These are phyloP conservation scores for Globisporangium heterothallicum DNA, from an alignment of 352 stramenopile genomes.

Conservation along the genomic window DNA sequence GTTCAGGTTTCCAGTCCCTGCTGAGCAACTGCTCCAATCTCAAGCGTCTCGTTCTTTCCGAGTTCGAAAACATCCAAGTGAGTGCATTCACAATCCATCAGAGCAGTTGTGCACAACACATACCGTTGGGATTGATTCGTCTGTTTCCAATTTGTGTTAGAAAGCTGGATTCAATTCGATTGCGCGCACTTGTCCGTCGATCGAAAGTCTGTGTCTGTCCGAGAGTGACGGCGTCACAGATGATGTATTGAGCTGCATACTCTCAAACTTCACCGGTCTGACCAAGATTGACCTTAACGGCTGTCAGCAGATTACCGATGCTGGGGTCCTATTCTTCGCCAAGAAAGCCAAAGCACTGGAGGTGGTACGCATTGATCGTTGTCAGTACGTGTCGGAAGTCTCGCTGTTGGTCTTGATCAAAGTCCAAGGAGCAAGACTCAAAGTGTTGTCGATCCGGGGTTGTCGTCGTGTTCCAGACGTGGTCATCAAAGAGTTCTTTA, in stretches of 20 bases:
- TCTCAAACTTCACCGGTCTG: conserved; percentile 31
- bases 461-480: conserved; percentile 32
- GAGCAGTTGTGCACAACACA: not conserved
- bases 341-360: conserved; percentile 35
- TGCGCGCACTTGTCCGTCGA: conserved; percentile 14
- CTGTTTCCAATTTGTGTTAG: conserved; percentile 20
- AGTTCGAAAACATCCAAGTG: conserved; percentile 32
- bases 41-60: conserved; percentile 29
- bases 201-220: conserved; percentile 31
- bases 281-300: conserved; percentile 36
- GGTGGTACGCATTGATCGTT: conserved; percentile 41
- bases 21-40: conserved; percentile 35
- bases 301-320: conserved; percentile 57
- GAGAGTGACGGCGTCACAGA: conserved; percentile 54
- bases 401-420: conserved; percentile 35
- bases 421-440: conserved; percentile 22
- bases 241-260: conserved; percentile 32
- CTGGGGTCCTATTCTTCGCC: conserved; percentile 28
- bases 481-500: conserved; percentile 45
- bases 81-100: conserved; percentile 11
- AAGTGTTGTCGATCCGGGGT: conserved; percentile 33
- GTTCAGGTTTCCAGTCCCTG: conserved; percentile 29
- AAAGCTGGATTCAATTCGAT: conserved; percentile 41
- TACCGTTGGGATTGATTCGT: not conserved
- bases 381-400: conserved; percentile 32